These are phyloP conservation scores for Mycena vulgaris DNA, from an alignment of 768 basidiomycete genomes.

Conservation along the genomic window DNA sequence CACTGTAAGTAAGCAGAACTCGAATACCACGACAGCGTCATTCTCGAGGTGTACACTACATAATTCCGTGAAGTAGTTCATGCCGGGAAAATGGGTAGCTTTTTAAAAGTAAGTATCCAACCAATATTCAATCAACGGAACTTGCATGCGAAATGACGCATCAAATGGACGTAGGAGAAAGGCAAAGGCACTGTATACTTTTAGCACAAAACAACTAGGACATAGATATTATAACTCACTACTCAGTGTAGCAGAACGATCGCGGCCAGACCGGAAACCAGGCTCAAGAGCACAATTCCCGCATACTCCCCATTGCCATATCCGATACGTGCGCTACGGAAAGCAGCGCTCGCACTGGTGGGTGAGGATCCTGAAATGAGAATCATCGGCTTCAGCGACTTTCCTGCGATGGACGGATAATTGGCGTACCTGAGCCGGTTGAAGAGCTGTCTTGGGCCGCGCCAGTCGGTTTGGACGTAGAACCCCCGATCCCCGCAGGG, in stretches of 20 bases:
- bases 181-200: too few species aligned
- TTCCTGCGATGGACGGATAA: too few species aligned
- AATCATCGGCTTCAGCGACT: too few species aligned
- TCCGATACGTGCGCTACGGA: constrained; percentile 6
- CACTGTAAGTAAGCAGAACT: neutral
- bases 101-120: too few species aligned
- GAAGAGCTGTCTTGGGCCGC: neutral
- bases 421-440: constrained; percentile 10
- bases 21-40: neutral
- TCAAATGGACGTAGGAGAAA: too few species aligned
- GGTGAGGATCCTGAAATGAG: neutral
- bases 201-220: neutral
- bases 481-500: neutral
- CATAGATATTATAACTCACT: neutral
- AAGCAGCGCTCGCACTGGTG: neutral
- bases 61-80: neutral
- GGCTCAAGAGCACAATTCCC: constrained; percentile 17
- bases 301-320: constrained; percentile 21
- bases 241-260: constrained; percentile 30
- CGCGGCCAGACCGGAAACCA: constrained; percentile 29
- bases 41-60: neutral
- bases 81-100: neutral
- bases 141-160: too few species aligned
- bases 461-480: neutral
- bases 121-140: too few species aligned